Evolutionary conservation across 2,329 filamentous ascomycete species (phyloP).

Genomic region (Tothia fuscella): DNA sequence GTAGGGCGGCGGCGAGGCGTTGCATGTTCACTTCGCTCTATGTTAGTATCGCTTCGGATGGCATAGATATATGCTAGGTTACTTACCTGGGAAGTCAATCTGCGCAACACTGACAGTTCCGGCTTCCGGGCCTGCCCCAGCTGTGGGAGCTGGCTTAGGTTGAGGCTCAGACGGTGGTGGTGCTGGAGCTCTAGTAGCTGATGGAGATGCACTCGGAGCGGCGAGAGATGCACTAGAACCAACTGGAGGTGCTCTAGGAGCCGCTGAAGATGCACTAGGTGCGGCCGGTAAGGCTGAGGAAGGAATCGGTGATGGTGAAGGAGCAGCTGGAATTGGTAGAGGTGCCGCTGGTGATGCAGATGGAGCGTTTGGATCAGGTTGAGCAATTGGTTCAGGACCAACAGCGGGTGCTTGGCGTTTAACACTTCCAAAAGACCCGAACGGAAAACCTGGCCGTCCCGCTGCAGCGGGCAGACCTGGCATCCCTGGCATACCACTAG

Average conservation of each 20-base stretch:
- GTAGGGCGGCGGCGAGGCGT: no score
- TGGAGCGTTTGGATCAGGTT: not conserved
- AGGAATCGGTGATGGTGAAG: not conserved
- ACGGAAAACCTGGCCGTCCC: no score
- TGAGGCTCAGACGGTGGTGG: not conserved
- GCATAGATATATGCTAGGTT: no score
- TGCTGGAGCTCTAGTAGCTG: not conserved
- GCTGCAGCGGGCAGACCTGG: no score
- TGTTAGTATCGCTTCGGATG: no score
- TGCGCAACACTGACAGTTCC: not conserved
- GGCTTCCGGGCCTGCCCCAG: not conserved
- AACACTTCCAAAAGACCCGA: not conserved
- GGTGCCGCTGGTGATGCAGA: not conserved
- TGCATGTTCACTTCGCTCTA: no score
- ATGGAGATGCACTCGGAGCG: not conserved
- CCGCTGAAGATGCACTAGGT: not conserved
- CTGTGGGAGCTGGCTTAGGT: not conserved
- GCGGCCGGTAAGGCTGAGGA: not conserved
- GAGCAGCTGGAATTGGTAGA: not conserved
- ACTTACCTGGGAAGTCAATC: conserved; percentile 3
- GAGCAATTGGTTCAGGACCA: not conserved
- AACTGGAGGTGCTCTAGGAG: not conserved
- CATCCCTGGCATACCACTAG: no score
- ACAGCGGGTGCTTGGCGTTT: not conserved
- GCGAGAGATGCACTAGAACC: not conserved